These are phyloP conservation scores for Melampsora medusae DNA, from an alignment of 1,284 basidiomycete genomes.

Conservation along the genomic window DNA sequence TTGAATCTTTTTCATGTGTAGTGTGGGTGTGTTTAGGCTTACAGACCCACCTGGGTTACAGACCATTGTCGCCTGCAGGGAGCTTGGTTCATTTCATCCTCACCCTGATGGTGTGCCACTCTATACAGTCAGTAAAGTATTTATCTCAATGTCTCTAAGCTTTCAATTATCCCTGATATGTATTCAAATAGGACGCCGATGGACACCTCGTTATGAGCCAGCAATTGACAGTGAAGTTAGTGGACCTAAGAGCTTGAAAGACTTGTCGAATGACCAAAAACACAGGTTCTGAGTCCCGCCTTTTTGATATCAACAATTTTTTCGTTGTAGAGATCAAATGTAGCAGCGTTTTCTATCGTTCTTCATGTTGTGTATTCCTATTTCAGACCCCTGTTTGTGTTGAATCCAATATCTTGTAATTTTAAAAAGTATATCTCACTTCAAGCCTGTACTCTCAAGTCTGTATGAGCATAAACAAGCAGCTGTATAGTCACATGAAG, in stretches of 20 bases:
- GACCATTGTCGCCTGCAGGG: slow-evolving; percentile 66
- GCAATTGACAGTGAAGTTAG: neutral
- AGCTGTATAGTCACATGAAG: too few relatives aligned
- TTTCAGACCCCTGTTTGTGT: too few relatives aligned
- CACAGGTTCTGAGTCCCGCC: too few relatives aligned
- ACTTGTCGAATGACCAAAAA: too few relatives aligned
- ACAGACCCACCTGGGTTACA: slow-evolving; percentile 78
- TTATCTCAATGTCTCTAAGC: neutral
- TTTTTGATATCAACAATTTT: too few relatives aligned
- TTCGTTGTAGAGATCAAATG: too few relatives aligned
- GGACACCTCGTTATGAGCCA: neutral
- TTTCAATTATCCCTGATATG: neutral
- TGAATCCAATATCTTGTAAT: too few relatives aligned
- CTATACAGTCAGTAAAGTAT: slow-evolving; percentile 17
- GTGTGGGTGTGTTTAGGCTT: slow-evolving; percentile 76
- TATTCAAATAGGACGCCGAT: neutral
- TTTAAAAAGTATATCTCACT: too few relatives aligned
- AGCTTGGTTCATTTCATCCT: slow-evolving; percentile 75
- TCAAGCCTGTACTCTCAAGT: too few relatives aligned
- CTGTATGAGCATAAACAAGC: too few relatives aligned
- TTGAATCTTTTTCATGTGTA: neutral
- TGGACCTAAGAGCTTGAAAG: neutral
- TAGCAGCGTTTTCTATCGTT: too few relatives aligned
- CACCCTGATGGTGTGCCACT: slow-evolving; percentile 59
- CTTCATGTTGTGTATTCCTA: too few relatives aligned